A percentile compares a stretch with the other conserved stretches of the same genome.
phyloP scores from a whole-genome alignment of 352 stramenopile species.

The Pythium brachiatum region DNA sequence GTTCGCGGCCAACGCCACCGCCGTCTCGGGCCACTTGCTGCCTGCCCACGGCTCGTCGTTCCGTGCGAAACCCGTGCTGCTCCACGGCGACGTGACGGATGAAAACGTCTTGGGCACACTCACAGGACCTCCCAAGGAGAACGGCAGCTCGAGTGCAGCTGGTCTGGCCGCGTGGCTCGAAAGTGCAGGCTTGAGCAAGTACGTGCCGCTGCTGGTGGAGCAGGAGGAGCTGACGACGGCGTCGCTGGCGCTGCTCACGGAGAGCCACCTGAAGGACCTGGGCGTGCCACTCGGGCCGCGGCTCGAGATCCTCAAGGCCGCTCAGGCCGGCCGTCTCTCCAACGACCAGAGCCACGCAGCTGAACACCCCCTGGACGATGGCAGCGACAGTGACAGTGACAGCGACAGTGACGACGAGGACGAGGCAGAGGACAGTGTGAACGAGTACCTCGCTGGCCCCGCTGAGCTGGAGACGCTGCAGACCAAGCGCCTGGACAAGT shows the following conservation, averaged over 20 bases:
- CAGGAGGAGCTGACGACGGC: slow-evolving; percentile 56
- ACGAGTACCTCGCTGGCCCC: slow-evolving; percentile 15
- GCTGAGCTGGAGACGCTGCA: slow-evolving; percentile 27
- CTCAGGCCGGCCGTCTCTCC: not conserved
- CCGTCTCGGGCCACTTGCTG: slow-evolving; percentile 39
- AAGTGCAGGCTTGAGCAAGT: slow-evolving; percentile 52
- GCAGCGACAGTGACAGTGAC: slow-evolving; percentile 42
- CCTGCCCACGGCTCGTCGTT: slow-evolving; percentile 26
- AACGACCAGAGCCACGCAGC: not conserved
- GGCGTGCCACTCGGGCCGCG: slow-evolving; percentile 60
- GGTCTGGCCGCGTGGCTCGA: slow-evolving; percentile 38
- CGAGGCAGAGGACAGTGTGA: slow-evolving; percentile 38
- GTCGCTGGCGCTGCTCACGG: slow-evolving; percentile 41
- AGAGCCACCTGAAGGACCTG: slow-evolving; percentile 53
- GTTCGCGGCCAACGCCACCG: slow-evolving; percentile 25
- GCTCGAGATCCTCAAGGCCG: slow-evolving; percentile 45
- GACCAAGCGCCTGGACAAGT: slow-evolving; percentile 43
- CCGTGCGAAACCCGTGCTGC: slow-evolving; percentile 41
- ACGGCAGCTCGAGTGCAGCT: too few species aligned
- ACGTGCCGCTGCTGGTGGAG: slow-evolving; percentile 46
- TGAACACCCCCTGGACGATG: slow-evolving; percentile 15
- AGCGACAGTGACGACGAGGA: slow-evolving; percentile 39
- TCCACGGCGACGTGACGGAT: slow-evolving; percentile 84
- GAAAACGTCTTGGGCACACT: slow-evolving; percentile 74
- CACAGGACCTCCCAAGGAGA: not conserved